Base-by-base conservation (phyloP, 371 early-diverging fungal genomes). In the Mucor sp. region DNA sequence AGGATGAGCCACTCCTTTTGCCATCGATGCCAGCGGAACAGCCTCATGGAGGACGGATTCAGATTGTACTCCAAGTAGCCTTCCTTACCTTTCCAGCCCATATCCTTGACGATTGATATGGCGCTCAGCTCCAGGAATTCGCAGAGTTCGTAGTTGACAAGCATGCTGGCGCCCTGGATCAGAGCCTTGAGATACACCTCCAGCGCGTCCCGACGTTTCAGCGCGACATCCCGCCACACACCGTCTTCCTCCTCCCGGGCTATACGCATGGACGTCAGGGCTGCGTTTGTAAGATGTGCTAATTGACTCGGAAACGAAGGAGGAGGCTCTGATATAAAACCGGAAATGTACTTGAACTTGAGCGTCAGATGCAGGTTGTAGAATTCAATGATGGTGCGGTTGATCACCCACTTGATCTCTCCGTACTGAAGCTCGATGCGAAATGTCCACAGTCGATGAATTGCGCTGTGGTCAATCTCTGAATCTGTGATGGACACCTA, bases 1-100 rank as follows among this genome's bases (percentile, higher is more conserved):
- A 94, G 76, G 1, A 91, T 70, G 19, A 91, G 71, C 95, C 95
- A 94, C 65, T 83, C 81, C 35, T 83, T 85, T 19, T 74, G 74
- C 90, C 92, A 91, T 12, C 70, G 66, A 19, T 68, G 60, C 30
- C 76, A 67, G 14, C 67, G 62, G 55, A 72, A 70, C 6, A 28
- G 62, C 66, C 71, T 72, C 15, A 62, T 65, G 0, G 65, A 69
- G 17, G 59, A 48, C n/a, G 64, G 72, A 53, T 65, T 76, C 56
- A 72, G 62, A 35, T 74, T 83, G 63, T 82, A 78, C 12, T 90
- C 88, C 58, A 94, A 69, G 60, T 88, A 88, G 2, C 91, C 92
- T 73, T 94, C 95, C 63, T 92, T 93, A 28, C 93, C 93, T 70
- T 94, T 94, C 93, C 93, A 93, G 0, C 94, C 92, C 82, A 91